Evolutionary conservation across 345 rosid genomes (phyloP).

Genomic region (Theobroma cacao): DNA sequence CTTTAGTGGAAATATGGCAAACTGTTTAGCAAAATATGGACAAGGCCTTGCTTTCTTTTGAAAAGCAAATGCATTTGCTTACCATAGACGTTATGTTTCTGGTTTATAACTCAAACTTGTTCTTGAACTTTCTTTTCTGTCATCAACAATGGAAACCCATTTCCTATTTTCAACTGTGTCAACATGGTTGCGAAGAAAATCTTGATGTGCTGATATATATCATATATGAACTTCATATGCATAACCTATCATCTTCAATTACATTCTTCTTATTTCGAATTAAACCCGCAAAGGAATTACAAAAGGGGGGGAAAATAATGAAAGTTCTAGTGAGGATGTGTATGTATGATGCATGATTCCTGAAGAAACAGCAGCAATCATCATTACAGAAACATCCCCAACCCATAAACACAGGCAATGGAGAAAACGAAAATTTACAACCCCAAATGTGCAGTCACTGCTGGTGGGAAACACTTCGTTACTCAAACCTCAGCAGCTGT

Average conservation of each 20-base stretch:
- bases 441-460: not conserved
- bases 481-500: constrained; percentile 12
- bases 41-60: too few species aligned
- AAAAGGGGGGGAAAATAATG: not conserved
- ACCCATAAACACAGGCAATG: not conserved
- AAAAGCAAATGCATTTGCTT: too few species aligned
- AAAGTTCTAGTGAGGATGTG: constrained; percentile 1
- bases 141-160: too few species aligned
- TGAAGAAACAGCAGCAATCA: not conserved
- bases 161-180: too few species aligned
- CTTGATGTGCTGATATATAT: not conserved
- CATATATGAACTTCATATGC: not conserved
- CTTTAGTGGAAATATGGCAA: too few species aligned
- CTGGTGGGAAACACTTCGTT: not conserved
- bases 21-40: too few species aligned
- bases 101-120: too few species aligned
- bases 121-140: too few species aligned
- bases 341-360: not conserved
- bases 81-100: too few species aligned
- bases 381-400: not conserved
- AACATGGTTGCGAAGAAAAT: not conserved
- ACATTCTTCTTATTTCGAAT: constrained; percentile 5
- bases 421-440: not conserved
- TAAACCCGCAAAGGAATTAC: not conserved
- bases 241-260: not conserved